These are phyloP conservation scores for Penicillium lagena DNA, from an alignment of 495 filamentous ascomycete species.

Conservation along the genomic window DNA sequence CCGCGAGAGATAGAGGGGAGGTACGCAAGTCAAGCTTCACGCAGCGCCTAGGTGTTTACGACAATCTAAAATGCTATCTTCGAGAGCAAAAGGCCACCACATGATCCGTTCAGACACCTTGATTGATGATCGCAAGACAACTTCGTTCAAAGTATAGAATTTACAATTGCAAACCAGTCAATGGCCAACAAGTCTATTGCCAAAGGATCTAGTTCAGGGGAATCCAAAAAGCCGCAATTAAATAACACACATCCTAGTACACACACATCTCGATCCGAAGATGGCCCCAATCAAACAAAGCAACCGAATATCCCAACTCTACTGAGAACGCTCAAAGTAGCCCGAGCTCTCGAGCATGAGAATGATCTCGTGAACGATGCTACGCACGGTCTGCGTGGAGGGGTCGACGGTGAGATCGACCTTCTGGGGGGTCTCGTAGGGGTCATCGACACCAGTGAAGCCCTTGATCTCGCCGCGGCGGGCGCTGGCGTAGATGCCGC, in stretches of 20 bases:
- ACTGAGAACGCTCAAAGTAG: conserved; percentile 44
- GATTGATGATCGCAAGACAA: too few species aligned
- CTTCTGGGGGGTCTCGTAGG: conserved; percentile 82
- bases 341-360: conserved; percentile 85
- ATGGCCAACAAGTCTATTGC: conserved; percentile 3
- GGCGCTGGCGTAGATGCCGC: conserved; percentile 81
- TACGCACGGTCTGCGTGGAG: conserved; percentile 80
- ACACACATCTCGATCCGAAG: conserved; percentile 8
- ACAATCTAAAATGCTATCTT: too few species aligned
- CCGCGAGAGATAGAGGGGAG: too few species aligned
- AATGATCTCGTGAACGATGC: conserved; percentile 94
- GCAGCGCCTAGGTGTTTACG: too few species aligned
- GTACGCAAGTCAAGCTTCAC: too few species aligned
- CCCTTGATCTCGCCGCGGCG: conserved; percentile 91
- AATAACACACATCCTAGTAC: conserved; percentile 8
- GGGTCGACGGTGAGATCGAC: conserved; percentile 78
- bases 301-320: conserved; percentile 6
- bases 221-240: conserved; percentile 16
- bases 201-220: conserved; percentile 17
- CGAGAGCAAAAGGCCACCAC: too few species aligned
- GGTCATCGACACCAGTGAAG: conserved; percentile 97
- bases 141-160: too few species aligned
- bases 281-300: conserved; percentile 5
- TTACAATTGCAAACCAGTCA: not conserved
- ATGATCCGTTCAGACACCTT: too few species aligned